These are phyloP conservation scores for Apiospora koreana DNA, from an alignment of 2,329 filamentous ascomycete genomes.

Conservation along the genomic window DNA sequence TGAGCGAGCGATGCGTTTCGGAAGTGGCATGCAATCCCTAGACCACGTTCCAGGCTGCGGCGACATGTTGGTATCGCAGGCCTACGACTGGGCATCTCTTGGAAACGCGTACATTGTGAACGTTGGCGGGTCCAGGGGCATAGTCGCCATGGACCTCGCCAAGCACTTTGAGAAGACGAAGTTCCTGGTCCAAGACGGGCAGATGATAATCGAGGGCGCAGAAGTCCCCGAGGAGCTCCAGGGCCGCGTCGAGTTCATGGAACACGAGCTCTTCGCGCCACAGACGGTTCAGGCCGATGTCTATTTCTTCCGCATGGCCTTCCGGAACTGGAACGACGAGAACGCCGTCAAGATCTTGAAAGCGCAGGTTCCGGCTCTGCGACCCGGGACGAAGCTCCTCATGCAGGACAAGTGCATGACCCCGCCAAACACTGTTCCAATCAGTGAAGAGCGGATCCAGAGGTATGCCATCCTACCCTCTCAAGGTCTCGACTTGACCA, in stretches of 20 bases:
- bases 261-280: conserved; percentile 23
- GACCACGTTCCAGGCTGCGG: background rate
- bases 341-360: background rate
- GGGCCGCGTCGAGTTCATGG: conserved; percentile 24
- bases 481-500: background rate
- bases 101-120: conserved; percentile 50
- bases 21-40: background rate
- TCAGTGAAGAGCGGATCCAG: conserved; percentile 20
- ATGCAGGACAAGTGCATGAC: background rate
- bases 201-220: conserved; percentile 15
- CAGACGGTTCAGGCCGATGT: conserved; percentile 20
- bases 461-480: conserved; percentile 16
- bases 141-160: conserved; percentile 18
- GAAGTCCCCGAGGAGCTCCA: conserved; percentile 15
- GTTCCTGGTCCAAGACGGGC: conserved; percentile 32
- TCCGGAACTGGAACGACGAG: conserved; percentile 14
- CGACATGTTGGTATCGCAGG: background rate
- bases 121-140: conserved; percentile 21
- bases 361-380: conserved; percentile 1
- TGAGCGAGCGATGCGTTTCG: conserved; percentile 2
- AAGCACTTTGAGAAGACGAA: conserved; percentile 15
- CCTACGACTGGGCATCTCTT: conserved; percentile 32
- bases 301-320: conserved; percentile 6
- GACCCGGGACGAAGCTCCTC: background rate
- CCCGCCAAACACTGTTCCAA: conserved; percentile 14